Percentiles rank a stretch among this genome's conserved stretches.
Conservation (phyloP, 2,329 filamentous ascomycete genomes). For the Rutstroemia sydowiana region DNA sequence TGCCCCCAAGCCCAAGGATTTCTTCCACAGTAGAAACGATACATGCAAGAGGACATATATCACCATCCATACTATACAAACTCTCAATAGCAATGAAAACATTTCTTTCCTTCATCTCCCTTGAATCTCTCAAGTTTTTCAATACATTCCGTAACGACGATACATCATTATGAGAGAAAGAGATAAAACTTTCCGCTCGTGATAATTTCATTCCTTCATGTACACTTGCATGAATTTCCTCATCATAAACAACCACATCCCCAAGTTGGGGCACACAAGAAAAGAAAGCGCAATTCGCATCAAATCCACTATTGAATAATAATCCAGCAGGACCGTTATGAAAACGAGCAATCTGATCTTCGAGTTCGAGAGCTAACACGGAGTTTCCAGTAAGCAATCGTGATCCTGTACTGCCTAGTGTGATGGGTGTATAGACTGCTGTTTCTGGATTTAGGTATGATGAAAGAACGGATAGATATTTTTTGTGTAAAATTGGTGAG, state of each 20-base stretch:
- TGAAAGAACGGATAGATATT: constrained; percentile 16
- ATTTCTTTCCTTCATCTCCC: constrained; percentile 27
- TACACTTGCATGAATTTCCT: constrained; percentile 58
- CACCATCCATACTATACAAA: constrained; percentile 43
- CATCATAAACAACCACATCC: constrained; percentile 55
- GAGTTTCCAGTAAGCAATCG: constrained; percentile 61
- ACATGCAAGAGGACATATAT: constrained; percentile 34
- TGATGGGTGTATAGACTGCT: background rate
- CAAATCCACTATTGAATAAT: constrained; percentile 52
- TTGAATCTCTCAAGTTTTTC: constrained; percentile 9
- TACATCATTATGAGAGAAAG: constrained; percentile 53
- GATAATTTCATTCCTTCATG: constrained; percentile 39
- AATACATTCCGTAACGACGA: constrained; percentile 27
- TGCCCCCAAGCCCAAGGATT: constrained; percentile 18
- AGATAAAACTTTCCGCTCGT: constrained; percentile 31
- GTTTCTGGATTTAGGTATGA: background rate
- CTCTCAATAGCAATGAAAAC: constrained; percentile 37
- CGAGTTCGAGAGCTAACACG: constrained; percentile 49
- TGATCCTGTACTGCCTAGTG: constrained; percentile 41
- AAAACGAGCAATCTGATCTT: constrained; percentile 50
- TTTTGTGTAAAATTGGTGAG: constrained; percentile 12
- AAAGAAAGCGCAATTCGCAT: constrained; percentile 46
- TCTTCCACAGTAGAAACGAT: constrained; percentile 33
- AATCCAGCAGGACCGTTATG: constrained; percentile 50
- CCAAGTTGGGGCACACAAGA: constrained; percentile 43